A percentile compares a stretch with the other conserved stretches of the same genome.
Conservation (phyloP, 805 yeast genomes). For the Tetrapisispora iriomotensis region DNA sequence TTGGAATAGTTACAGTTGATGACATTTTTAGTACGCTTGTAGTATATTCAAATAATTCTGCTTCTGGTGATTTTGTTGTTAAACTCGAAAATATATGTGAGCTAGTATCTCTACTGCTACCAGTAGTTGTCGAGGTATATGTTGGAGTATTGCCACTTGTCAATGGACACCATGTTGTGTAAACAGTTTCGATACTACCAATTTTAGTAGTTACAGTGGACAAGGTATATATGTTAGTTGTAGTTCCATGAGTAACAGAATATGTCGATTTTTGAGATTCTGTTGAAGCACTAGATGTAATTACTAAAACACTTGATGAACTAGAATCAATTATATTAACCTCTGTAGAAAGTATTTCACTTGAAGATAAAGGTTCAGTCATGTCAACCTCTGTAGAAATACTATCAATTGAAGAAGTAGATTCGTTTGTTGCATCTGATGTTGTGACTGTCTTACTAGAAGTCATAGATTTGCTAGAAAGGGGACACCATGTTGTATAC, state of each 20-base stretch:
- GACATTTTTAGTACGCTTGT: too few relatives aligned
- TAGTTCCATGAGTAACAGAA: constrained; percentile 17
- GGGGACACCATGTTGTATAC: constrained; percentile 29
- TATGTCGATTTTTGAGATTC: too few relatives aligned
- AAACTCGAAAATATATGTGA: background rate
- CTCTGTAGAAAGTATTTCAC: too few relatives aligned
- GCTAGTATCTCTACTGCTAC: background rate
- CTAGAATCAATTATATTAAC: too few relatives aligned
- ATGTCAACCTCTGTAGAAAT: too few relatives aligned
- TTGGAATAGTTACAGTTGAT: too few relatives aligned
- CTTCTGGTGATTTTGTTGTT: background rate
- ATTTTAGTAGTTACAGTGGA: constrained; percentile 4
- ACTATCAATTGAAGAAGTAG: too few relatives aligned
- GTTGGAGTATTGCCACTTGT: too few relatives aligned
- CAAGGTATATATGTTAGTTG: constrained; percentile 8
- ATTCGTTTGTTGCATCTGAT: constrained; percentile 11
- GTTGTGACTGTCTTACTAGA: constrained; percentile 7
- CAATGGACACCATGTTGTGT: constrained; percentile 24
- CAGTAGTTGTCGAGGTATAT: constrained; percentile 3
- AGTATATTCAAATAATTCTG: too few relatives aligned
- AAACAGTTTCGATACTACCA: constrained; percentile 15
- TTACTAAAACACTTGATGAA: too few relatives aligned
- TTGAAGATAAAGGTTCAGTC: too few relatives aligned
- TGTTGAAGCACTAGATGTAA: too few relatives aligned
- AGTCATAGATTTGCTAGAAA: constrained; percentile 6